phyloP scores from a whole-genome alignment of 306 rosid genomes.

The Vigna trinervia region DNA sequence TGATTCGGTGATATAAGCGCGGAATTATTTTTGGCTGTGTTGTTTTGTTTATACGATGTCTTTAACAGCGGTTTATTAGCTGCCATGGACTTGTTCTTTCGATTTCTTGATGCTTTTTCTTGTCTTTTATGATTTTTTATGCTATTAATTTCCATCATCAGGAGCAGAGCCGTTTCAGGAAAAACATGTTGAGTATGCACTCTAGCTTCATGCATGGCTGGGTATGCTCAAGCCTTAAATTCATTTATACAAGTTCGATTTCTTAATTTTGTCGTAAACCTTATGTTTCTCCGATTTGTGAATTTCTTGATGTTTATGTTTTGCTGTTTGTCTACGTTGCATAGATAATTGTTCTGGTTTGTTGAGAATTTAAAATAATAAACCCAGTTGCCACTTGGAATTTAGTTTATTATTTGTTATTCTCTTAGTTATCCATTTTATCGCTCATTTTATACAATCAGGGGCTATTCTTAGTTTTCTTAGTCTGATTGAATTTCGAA shows the following conservation, averaged over 20 bases:
- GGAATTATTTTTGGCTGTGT: too few relatives aligned
- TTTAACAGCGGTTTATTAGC: too few relatives aligned
- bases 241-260: background rate
- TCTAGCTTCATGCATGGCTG: conserved; percentile 28
- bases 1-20: too few relatives aligned
- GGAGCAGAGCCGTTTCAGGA: conserved; percentile 46
- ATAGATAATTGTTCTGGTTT: background rate
- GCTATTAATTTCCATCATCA: conserved; percentile 37
- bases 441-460: background rate
- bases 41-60: too few relatives aligned
- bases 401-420: background rate
- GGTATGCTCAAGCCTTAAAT: conserved; percentile 44
- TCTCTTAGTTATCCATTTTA: background rate
- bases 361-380: background rate
- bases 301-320: conserved; percentile 2
- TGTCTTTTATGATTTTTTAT: background rate
- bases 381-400: background rate
- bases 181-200: conserved; percentile 47
- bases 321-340: background rate
- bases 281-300: background rate
- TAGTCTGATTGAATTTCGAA: background rate
- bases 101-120: background rate
- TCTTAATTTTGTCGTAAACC: background rate
- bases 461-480: background rate
- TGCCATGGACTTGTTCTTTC: too few relatives aligned